Percentiles rank a stretch among this genome's conserved stretches.
These are phyloP conservation scores for Yarrowia galli DNA, from an alignment of 1,139 yeast genomes.

Conservation along the genomic window DNA sequence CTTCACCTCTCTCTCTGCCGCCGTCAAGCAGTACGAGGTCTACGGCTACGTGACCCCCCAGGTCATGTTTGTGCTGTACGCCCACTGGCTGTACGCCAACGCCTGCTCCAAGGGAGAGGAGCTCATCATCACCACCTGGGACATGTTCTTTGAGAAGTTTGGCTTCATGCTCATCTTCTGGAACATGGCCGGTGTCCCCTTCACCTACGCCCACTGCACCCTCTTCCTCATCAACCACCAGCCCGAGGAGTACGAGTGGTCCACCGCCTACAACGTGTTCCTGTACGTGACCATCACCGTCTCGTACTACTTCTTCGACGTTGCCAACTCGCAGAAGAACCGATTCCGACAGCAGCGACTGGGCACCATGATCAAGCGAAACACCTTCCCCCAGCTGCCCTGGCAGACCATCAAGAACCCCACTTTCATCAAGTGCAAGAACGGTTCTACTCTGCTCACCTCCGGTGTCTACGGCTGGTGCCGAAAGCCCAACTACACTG, in stretches of 20 bases:
- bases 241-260: slow-evolving; percentile 81
- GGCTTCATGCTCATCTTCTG: slow-evolving; percentile 98
- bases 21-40: slow-evolving; percentile 76
- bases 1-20: slow-evolving; percentile 76
- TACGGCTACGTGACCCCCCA: slow-evolving; percentile 85
- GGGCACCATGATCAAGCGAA: slow-evolving; percentile 77
- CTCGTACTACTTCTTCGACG: slow-evolving; percentile 93
- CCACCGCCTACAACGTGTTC: slow-evolving; percentile 62
- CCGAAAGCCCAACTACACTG: slow-evolving; percentile 93
- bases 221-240: slow-evolving; percentile 80
- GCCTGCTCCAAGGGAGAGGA: slow-evolving; percentile 99
- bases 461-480: slow-evolving; percentile 94
- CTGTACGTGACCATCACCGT: slow-evolving; percentile 64
- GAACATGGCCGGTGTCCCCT: slow-evolving; percentile 99
- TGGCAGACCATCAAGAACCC: slow-evolving; percentile 83
- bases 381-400: slow-evolving; percentile 93
- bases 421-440: slow-evolving; percentile 78
- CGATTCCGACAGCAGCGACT: slow-evolving; percentile 86
- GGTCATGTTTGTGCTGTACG: slow-evolving; percentile 73
- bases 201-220: slow-evolving; percentile 94
- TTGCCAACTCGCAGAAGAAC: slow-evolving; percentile 94
- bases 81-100: slow-evolving; percentile 94
- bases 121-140: slow-evolving; percentile 97
- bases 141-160: slow-evolving; percentile 98
- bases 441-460: slow-evolving; percentile 82